Evolutionary conservation across 1,284 basidiomycete genomes (phyloP).

Genomic region (Heterobasidion parviporum): DNA sequence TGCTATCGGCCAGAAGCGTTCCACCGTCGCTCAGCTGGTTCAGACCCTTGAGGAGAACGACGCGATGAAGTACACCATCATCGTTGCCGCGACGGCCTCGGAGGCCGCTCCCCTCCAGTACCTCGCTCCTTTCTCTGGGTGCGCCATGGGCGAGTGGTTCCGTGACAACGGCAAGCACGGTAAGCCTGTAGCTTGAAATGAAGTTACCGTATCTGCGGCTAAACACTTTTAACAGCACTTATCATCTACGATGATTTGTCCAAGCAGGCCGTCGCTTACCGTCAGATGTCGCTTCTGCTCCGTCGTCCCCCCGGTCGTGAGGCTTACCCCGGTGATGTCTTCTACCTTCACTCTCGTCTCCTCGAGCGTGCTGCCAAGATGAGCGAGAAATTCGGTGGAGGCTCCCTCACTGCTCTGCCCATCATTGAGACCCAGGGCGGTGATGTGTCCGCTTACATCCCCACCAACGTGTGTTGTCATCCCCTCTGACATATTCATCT

Average conservation of each 20-base stretch:
- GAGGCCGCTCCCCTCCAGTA: conserved; percentile 99
- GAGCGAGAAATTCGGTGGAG: conserved; percentile 96
- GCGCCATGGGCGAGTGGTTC: conserved; percentile 99
- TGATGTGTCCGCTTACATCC: conserved; percentile 99
- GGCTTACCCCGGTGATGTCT: conserved; percentile 99
- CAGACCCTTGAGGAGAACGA: conserved; percentile 99
- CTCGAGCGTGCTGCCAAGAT: conserved; percentile 99
- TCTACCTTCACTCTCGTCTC: conserved; percentile 99
- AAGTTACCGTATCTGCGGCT: not conserved
- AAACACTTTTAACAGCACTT: conserved; percentile 47
- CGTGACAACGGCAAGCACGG: conserved; percentile 98
- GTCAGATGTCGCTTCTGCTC: conserved; percentile 99
- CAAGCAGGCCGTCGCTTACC: conserved; percentile 99
- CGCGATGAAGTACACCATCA: conserved; percentile 98
- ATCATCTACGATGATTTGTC: conserved; percentile 99
- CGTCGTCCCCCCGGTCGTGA: conserved; percentile 99
- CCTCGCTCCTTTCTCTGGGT: conserved; percentile 99
- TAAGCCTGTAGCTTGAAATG: conserved; percentile 24
- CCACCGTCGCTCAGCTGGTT: conserved; percentile 98
- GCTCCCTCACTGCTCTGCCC: conserved; percentile 96
- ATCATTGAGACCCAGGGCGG: conserved; percentile 99
- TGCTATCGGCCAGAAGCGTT: conserved; percentile 98
- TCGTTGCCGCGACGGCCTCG: conserved; percentile 97
- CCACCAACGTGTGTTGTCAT: conserved; percentile 57
- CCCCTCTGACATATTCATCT: conserved; percentile 1